Evolutionary conservation across 441 rosid genomes (phyloP).

Genomic region (Populus tomentosa): DNA sequence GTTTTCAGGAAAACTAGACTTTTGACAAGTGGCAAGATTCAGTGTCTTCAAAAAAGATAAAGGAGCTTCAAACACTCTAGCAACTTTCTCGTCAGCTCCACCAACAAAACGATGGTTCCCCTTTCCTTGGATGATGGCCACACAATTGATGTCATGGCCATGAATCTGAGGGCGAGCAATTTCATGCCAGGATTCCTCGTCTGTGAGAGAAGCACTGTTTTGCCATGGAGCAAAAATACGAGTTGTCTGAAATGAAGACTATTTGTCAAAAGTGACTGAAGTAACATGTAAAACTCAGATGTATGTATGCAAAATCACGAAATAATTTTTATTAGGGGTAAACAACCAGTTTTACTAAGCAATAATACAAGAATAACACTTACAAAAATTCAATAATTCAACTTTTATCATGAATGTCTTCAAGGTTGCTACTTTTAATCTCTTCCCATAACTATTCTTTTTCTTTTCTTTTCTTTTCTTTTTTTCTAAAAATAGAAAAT

Average conservation of each 20-base stretch:
- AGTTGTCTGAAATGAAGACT: constrained; percentile 50
- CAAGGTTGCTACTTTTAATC: not conserved
- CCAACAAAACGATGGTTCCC: constrained; percentile 88
- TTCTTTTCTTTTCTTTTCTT: not conserved
- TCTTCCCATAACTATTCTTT: not conserved
- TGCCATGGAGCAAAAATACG: constrained; percentile 91
- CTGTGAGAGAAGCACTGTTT: constrained; percentile 29
- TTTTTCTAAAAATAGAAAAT: not conserved
- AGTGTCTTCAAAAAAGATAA: constrained; percentile 81
- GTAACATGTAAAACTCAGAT: not conserved
- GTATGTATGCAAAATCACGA: not conserved
- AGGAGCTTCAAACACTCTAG: constrained; percentile 92
- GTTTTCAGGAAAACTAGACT: constrained; percentile 49
- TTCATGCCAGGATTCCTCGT: constrained; percentile 76
- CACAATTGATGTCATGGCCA: constrained; percentile 92
- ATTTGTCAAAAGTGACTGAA: not conserved
- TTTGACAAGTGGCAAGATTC: constrained; percentile 45
- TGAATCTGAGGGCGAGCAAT: constrained; percentile 96
- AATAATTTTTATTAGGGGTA: not conserved
- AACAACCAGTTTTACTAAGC: not conserved
- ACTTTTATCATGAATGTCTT: not conserved
- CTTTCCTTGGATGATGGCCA: constrained; percentile 70
- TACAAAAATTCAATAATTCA: not conserved
- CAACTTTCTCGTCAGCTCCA: constrained; percentile 98
- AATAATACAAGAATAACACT: not conserved